Evolutionary conservation across 805 yeast genomes (phyloP).

Genomic region (Saturnispora quitensis): DNA sequence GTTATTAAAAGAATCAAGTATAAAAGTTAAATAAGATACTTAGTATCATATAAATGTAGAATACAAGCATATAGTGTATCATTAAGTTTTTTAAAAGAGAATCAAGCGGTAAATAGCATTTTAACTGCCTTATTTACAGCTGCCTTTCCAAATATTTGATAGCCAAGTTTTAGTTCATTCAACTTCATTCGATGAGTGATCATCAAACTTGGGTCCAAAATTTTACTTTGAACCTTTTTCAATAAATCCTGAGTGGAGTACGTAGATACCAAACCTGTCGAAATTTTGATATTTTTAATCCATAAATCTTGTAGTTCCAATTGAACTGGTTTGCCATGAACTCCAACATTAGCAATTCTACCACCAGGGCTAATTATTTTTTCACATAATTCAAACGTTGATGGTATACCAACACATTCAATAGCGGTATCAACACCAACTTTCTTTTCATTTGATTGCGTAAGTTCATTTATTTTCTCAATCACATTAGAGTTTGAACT

Average conservation of each 20-base stretch:
- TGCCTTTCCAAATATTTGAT: conserved; percentile 47
- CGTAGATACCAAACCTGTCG: conserved; percentile 44
- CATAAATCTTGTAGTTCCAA: conserved; percentile 36
- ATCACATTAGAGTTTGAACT: conserved; percentile 35
- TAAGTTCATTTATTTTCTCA: conserved; percentile 23
- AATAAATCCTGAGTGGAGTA: conserved; percentile 34
- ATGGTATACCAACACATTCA: conserved; percentile 58
- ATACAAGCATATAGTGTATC: not conserved
- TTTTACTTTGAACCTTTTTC: conserved; percentile 27
- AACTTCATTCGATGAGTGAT: conserved; percentile 53
- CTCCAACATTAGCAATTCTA: conserved; percentile 57
- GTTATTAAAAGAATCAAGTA: not conserved
- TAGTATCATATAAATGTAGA: not conserved
- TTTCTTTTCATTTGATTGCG: conserved; percentile 21
- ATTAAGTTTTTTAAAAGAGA: not conserved
- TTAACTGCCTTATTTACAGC: conserved; percentile 51
- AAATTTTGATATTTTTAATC: conserved; percentile 35
- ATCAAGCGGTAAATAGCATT: conserved; percentile 19
- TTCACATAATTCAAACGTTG: conserved; percentile 51
- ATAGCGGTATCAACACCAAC: conserved; percentile 56
- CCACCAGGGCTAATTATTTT: conserved; percentile 50
- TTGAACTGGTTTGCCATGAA: conserved; percentile 36
- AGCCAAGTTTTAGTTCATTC: conserved; percentile 48
- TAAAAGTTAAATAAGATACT: not conserved
- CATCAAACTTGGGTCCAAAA: conserved; percentile 41